Conservation (phyloP, 176 grass and related monocot species). For the Musa beccarii region DNA sequence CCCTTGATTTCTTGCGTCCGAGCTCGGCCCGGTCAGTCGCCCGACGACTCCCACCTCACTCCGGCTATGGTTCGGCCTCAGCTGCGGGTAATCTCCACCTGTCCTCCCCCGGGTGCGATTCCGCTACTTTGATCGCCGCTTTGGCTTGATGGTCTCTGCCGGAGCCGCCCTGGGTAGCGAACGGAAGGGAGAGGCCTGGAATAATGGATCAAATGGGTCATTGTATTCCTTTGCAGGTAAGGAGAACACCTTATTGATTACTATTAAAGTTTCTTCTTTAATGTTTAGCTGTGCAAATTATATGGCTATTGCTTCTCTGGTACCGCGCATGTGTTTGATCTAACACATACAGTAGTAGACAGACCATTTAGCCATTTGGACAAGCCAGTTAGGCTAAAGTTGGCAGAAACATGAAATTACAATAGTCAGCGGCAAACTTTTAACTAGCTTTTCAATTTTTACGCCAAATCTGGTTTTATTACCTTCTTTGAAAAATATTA, state of each 20-base stretch:
- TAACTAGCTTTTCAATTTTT: too few species aligned
- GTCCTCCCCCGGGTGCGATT: not conserved
- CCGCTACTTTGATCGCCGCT: slow-evolving; percentile 3
- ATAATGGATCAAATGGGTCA: not conserved
- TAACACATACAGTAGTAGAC: too few species aligned
- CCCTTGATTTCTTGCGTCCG: not conserved
- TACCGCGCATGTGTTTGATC: not conserved
- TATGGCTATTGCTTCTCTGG: not conserved
- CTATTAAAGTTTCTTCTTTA: not conserved
- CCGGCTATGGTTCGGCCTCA: slow-evolving; percentile 35
- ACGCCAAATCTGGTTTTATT: not conserved
- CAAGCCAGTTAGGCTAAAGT: too few species aligned
- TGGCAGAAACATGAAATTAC: not conserved
- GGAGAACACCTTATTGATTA: slow-evolving; percentile 3
- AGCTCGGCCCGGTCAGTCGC: not conserved
- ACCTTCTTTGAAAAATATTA: not conserved
- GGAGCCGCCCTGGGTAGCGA: not conserved
- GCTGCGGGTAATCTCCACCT: not conserved
- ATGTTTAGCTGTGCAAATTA: not conserved
- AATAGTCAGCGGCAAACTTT: not conserved
- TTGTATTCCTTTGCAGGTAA: slow-evolving; percentile 53
- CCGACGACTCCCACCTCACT: slow-evolving; percentile 15
- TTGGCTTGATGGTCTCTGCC: slow-evolving; percentile 4
- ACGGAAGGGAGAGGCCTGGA: not conserved
- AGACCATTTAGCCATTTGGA: too few species aligned